Evolutionary conservation across 2,329 filamentous ascomycete genomes (phyloP).

Genomic region (Didymella sp.): DNA sequence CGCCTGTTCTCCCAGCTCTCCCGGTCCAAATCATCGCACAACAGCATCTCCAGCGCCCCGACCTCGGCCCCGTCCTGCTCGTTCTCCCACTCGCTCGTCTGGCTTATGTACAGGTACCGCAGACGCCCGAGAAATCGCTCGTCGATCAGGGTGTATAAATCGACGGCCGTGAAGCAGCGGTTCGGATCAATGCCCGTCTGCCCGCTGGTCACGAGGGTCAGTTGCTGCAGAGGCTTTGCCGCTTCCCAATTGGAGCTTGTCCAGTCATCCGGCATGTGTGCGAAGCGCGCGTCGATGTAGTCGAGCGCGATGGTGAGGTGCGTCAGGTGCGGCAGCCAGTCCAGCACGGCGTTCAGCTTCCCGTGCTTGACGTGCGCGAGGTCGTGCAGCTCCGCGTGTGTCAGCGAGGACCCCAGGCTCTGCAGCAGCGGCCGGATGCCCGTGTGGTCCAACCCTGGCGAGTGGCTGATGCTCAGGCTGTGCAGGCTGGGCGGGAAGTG

Average conservation of each 20-base stretch:
- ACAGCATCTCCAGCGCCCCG: constrained; percentile 49
- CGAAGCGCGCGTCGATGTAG: constrained; percentile 55
- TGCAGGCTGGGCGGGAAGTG: constrained; percentile 41
- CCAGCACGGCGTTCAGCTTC: constrained; percentile 51
- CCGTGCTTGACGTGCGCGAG: constrained; percentile 50
- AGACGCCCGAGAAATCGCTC: constrained; percentile 51
- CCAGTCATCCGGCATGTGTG: constrained; percentile 29
- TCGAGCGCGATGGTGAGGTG: constrained; percentile 55
- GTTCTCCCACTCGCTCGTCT: constrained; percentile 50
- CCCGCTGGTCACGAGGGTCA: constrained; percentile 52
- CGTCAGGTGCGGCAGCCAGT: constrained; percentile 50
- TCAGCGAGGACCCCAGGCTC: constrained; percentile 43
- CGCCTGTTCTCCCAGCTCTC: constrained; percentile 48
- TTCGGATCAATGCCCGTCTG: constrained; percentile 39
- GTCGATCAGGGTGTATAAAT: constrained; percentile 52
- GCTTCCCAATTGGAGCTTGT: constrained; percentile 21
- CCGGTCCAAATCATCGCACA: constrained; percentile 48
- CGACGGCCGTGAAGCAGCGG: constrained; percentile 51
- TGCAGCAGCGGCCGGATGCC: constrained; percentile 50
- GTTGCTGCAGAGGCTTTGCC: constrained; percentile 45
- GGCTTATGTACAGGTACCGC: constrained; percentile 48
- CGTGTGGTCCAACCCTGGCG: constrained; percentile 48
- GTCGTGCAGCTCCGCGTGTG: constrained; percentile 49
- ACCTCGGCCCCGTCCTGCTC: constrained; percentile 44
- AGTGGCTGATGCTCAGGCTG: constrained; percentile 51